A percentile compares a stretch with the other conserved stretches of the same genome.
Evolutionary conservation across 805 yeast species (phyloP).

Genomic region (Yamadazyma phyllophila): DNA sequence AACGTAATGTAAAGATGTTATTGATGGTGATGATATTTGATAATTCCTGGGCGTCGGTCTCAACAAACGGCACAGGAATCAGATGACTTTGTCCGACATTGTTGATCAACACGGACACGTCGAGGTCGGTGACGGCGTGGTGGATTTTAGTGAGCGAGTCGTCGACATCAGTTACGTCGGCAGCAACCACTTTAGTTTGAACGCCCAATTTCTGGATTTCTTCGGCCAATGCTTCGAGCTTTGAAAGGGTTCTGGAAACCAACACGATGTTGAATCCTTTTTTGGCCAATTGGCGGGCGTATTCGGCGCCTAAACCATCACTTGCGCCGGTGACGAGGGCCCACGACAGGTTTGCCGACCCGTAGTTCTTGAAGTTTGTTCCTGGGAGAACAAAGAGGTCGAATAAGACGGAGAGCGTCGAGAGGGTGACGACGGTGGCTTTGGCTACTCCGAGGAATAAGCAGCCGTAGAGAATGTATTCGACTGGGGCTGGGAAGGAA

Average conservation of each 20-base stretch:
- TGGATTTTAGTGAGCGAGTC: conserved; percentile 55
- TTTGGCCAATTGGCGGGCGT: conserved; percentile 77
- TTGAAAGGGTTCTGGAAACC: conserved; percentile 79
- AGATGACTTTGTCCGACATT: conserved; percentile 95
- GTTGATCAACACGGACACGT: conserved; percentile 76
- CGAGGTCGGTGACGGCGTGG: conserved; percentile 47
- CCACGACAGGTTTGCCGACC: conserved; percentile 74
- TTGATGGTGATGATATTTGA: conserved; percentile 80
- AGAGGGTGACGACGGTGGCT: conserved; percentile 48
- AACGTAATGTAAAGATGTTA: conserved; percentile 75
- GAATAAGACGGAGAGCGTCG: conserved; percentile 50
- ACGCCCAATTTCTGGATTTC: conserved; percentile 63
- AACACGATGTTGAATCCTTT: conserved; percentile 81
- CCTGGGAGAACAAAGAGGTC: conserved; percentile 50
- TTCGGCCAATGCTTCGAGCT: conserved; percentile 62
- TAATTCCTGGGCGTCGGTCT: conserved; percentile 74
- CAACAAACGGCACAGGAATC: conserved; percentile 89
- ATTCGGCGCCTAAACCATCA: conserved; percentile 96
- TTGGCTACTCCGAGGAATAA: conserved; percentile 64
- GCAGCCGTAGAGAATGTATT: conserved; percentile 4
- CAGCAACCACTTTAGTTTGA: conserved; percentile 63
- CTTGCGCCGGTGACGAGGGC: conserved; percentile 98
- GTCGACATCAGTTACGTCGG: conserved; percentile 72
- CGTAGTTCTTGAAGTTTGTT: conserved; percentile 57
- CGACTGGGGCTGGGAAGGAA: conserved; percentile 4